Base-by-base conservation (phyloP, 495 filamentous ascomycete genomes). In the Lasiosphaeria miniovina region DNA sequence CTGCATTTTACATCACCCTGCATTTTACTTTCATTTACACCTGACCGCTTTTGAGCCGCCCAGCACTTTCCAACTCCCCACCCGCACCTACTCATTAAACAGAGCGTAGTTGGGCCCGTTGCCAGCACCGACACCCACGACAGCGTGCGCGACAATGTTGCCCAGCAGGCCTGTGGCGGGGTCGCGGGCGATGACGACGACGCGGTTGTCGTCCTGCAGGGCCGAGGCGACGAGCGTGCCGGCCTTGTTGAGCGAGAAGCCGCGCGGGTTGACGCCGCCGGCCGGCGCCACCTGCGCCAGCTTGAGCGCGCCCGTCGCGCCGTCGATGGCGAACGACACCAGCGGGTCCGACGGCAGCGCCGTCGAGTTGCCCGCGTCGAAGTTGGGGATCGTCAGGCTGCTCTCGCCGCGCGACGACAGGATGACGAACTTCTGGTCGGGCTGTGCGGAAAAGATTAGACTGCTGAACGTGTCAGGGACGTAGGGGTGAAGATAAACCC, bases 351-450 rank as follows among this genome's bases (percentile, higher is more conserved):
- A 80, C 12, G 67, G 58, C 57, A 81, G 73, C 17, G 66, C 57
- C 9, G 74, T 77, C 61, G 64, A 64, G 60, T 74, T 75, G 11
- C 36, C 63, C n/a, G 65, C 38, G 57, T 78, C 74, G 61, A 77
- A 78, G 68, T 74, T 75, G 38, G 76, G 68, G 56, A 80, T 76
- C 4, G 55, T 64, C 69, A 86, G 82, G 36, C 75, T 68, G 41
- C 72, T 69, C 77, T 85, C 58, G 61, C 86, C 84, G 52, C 88
- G 84, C 61, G 88, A 87, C 48, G 82, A 84, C 53, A 85, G 77
- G 65, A 86, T 75, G 56, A 89, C 64, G 75, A 79, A 88, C 52
- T 75, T 76, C 34, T 77, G 72, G 63, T 86, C 84, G 33, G 83
- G 81, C 77, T 84, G 59, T 38, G 34, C 24, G n/a, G 52, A 48